Conservation (phyloP, 495 filamentous ascomycete species). For the Tuber microsphaerosporum region DNA sequence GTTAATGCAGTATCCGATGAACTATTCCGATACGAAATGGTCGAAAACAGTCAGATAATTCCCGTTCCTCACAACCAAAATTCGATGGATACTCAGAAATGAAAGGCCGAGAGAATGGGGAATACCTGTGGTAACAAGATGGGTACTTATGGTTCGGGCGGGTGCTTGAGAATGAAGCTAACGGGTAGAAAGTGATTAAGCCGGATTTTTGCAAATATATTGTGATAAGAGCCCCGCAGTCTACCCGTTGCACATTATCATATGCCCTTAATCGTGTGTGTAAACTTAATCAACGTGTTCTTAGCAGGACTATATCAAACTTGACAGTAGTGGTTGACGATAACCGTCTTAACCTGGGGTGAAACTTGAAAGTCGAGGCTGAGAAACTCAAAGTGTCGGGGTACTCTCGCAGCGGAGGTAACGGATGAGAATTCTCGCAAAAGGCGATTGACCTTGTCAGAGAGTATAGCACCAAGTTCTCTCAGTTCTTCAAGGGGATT, state of each 20-base stretch:
- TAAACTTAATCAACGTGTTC: constrained; percentile 69
- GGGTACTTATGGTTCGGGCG: not conserved
- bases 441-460: constrained; percentile 71
- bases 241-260: constrained; percentile 72
- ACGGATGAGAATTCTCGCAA: constrained; percentile 90
- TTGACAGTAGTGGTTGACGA: constrained; percentile 75
- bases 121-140: constrained; percentile 25
- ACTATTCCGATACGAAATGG: constrained; percentile 77
- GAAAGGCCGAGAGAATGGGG: constrained; percentile 41
- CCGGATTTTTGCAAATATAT: constrained; percentile 77
- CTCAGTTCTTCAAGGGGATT: constrained; percentile 82
- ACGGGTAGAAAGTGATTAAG: constrained; percentile 50
- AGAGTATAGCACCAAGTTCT: constrained; percentile 88
- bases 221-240: constrained; percentile 57
- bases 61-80: constrained; percentile 61
- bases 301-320: constrained; percentile 91
- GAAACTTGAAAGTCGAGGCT: constrained; percentile 94
- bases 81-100: constrained; percentile 46
- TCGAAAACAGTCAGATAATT: constrained; percentile 53
- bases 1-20: constrained; percentile 85
- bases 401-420: constrained; percentile 77
- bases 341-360: constrained; percentile 73
- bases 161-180: constrained; percentile 2
- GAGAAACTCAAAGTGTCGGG: constrained; percentile 90
- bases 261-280: constrained; percentile 76